These are phyloP conservation scores for Globisporangium nagaii DNA, from an alignment of 352 stramenopile genomes.

Conservation along the genomic window DNA sequence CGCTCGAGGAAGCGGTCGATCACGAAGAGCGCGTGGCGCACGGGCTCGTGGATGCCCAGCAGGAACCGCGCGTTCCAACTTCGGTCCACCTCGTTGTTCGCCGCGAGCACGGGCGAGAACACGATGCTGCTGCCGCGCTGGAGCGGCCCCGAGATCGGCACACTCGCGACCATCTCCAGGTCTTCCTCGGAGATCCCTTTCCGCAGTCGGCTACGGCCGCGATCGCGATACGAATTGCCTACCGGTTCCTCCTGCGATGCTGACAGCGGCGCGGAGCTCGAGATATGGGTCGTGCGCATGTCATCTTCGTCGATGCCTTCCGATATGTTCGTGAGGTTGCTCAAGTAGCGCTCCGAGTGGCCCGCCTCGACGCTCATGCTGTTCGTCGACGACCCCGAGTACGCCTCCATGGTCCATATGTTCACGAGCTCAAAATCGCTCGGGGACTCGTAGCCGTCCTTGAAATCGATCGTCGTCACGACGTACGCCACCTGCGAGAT, in stretches of 20 bases:
- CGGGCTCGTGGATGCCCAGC: conserved; percentile 68
- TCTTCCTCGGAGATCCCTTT: conserved; percentile 34
- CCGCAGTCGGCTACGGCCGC: conserved; percentile 14
- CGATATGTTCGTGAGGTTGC: conserved; percentile 14
- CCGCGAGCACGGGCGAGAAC: conserved; percentile 62
- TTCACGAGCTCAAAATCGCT: conserved; percentile 31
- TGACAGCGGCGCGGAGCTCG: conserved; percentile 6
- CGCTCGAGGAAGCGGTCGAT: conserved; percentile 78
- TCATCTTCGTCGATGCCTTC: conserved; percentile 9
- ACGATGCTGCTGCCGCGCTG: conserved; percentile 40
- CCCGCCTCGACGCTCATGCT: conserved; percentile 15
- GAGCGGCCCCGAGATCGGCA: conserved; percentile 38
- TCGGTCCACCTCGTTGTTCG: conserved; percentile 39
- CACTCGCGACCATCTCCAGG: conserved; percentile 29
- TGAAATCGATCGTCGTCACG: conserved; percentile 71
- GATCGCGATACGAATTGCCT: neutral
- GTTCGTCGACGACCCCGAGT: conserved; percentile 4
- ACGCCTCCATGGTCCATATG: conserved; percentile 40
- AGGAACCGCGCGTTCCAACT: conserved; percentile 78
- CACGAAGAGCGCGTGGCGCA: conserved; percentile 76
- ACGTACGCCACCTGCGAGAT: conserved; percentile 77
- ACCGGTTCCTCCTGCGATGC: neutral
- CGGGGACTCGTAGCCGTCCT: conserved; percentile 45
- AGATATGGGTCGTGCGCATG: conserved; percentile 3
- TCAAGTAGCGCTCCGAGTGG: conserved; percentile 18